A percentile compares a stretch with the other conserved stretches of the same genome.
Conservation (phyloP, 2,329 filamentous ascomycete species). For the Phyllosticta citribraziliensis region DNA sequence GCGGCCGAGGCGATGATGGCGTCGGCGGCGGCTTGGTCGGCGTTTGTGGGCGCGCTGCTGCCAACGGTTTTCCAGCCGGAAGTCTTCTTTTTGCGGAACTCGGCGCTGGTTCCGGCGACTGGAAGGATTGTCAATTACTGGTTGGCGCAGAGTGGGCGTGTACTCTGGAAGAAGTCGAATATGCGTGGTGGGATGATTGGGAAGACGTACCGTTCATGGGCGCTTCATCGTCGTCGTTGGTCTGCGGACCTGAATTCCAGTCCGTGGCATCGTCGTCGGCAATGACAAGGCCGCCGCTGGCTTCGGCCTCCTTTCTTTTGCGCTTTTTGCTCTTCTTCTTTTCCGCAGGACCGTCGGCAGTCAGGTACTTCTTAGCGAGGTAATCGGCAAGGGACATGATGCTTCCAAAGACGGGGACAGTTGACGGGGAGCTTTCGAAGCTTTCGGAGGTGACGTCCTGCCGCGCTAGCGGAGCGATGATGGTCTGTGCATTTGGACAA, state of each 20-base stretch:
- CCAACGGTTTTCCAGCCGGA: conserved; percentile 62
- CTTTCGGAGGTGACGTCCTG: conserved; percentile 7
- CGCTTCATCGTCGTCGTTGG: conserved; percentile 48
- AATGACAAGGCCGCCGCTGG: conserved; percentile 32
- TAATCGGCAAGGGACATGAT: conserved; percentile 67
- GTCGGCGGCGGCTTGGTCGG: conserved; percentile 60
- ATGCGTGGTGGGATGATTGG: neutral
- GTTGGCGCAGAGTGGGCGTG: conserved; percentile 21
- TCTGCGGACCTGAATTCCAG: conserved; percentile 40
- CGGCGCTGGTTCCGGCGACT: conserved; percentile 26
- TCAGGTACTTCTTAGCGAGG: conserved; percentile 84
- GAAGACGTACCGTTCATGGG: conserved; percentile 30
- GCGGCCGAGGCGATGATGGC: conserved; percentile 66
- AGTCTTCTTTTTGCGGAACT: conserved; percentile 61
- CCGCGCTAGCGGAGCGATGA: neutral
- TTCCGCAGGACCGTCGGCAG: conserved; percentile 42
- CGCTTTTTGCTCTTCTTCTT: conserved; percentile 46
- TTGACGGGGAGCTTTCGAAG: conserved; percentile 5
- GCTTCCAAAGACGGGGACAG: neutral
- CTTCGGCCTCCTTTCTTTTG: conserved; percentile 27
- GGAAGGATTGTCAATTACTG: conserved; percentile 5
- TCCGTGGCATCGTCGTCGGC: conserved; percentile 45
- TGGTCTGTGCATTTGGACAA: neutral
- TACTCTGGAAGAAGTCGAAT: conserved; percentile 17
- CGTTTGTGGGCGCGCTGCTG: conserved; percentile 37